Evolutionary conservation across 2,329 filamentous ascomycete species (phyloP).

Genomic region (Dactylellina cionopaga): DNA sequence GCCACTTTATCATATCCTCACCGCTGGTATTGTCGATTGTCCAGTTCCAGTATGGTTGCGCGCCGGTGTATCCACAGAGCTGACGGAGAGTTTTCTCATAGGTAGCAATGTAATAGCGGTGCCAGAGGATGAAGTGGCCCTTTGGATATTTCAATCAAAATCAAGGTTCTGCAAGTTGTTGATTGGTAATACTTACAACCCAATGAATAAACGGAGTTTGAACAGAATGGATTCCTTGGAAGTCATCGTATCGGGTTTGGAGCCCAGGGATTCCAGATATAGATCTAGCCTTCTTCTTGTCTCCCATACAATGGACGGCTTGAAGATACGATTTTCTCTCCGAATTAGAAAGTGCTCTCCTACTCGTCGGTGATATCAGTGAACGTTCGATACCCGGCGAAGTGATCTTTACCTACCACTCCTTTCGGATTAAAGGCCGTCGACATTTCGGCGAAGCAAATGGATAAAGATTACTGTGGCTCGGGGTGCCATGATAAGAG

Average conservation of each 20-base stretch:
- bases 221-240: conserved; percentile 61
- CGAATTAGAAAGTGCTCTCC: conserved; percentile 51
- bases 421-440: conserved; percentile 35
- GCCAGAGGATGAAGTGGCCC: conserved; percentile 63
- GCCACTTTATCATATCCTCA: conserved; percentile 53
- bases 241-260: conserved; percentile 61
- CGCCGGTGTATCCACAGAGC: conserved; percentile 63
- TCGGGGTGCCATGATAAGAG: background rate
- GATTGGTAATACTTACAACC: conserved; percentile 54
- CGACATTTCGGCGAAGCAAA: conserved; percentile 17
- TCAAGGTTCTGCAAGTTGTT: too few relatives aligned
- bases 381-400: background rate
- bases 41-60: conserved; percentile 61
- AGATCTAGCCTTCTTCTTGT: conserved; percentile 58
- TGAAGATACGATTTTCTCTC: conserved; percentile 59
- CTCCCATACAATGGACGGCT: conserved; percentile 61
- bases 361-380: background rate
- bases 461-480: background rate
- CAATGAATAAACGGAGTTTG: conserved; percentile 60
- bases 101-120: conserved; percentile 62
- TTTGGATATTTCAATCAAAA: conserved; percentile 26
- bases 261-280: conserved; percentile 59
- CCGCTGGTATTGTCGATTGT: conserved; percentile 58
- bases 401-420: conserved; percentile 20
- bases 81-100: conserved; percentile 63